Evolutionary conservation across 805 yeast genomes (phyloP), one percentile per base, ranked within the genome.

Genomic region (Spathaspora sp.): DNA sequence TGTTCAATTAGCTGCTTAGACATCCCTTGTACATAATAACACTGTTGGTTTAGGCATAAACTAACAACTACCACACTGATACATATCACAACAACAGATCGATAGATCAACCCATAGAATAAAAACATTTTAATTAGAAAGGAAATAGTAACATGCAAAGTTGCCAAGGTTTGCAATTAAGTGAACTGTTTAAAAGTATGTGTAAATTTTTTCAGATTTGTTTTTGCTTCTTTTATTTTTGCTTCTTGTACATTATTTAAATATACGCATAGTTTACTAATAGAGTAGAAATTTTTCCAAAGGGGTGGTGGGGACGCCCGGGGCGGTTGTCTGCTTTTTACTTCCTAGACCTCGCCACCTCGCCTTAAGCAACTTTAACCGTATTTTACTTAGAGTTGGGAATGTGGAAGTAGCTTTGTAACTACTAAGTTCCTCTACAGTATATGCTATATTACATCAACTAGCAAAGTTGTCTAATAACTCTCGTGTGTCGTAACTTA

Each of bases 1-100:
- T 18, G 58, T 64, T 39, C 61, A 62, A 48, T 62, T 72, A 63
- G 67, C 74, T 52, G 77, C 77, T 46, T 72, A 62, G 55, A 35
- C 5, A 9, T 14, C 12, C 9, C 40, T 35, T 35, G 40, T 35
- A 35, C 40, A 35, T 35, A 35, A 14, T 35, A 35, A 5, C 40
- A 23, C 3, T n/a, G 26, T 23, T 23, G 26, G 26, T n/a, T n/a
- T n/a, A n/a, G n/a, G n/a, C n/a, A n/a, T n/a, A n/a, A 23, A 23
- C 26, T 4, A 23, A 23, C 26, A 23, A 23, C 26, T 23, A n/a
- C n/a, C 26, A 23, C 26, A 23, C 26, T 4, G 6, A 3, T 23
- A 23, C 26, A 23, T 6, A 23, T 23, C 26, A 23, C 26, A 23
- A 23, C 26, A 23, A 23, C 26, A 23, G 3, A 23, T 4, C 26